Evolutionary conservation across 2,329 filamentous ascomycete species (phyloP).

Genomic region (Penicillium brevicompactum): DNA sequence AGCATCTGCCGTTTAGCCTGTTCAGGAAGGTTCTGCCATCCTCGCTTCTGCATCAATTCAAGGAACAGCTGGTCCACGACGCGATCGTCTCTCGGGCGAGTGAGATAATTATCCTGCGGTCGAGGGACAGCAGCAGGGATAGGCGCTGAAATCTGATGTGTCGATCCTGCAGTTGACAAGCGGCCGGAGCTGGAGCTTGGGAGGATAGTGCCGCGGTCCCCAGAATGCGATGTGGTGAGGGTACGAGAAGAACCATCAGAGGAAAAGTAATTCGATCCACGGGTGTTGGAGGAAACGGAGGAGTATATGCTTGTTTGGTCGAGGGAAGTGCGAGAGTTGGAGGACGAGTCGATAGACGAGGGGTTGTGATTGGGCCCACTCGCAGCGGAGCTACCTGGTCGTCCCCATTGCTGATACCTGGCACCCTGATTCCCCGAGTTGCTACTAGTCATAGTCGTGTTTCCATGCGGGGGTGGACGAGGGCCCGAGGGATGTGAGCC

Average conservation of each 20-base stretch:
- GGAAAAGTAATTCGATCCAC: constrained; percentile 59
- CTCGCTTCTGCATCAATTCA: constrained; percentile 93
- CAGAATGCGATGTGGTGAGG: constrained; percentile 40
- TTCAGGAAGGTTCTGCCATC: constrained; percentile 95
- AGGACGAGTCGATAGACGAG: constrained; percentile 57
- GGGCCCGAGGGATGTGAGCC: constrained; percentile 60
- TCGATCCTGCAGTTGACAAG: constrained; percentile 32
- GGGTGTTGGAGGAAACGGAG: constrained; percentile 59
- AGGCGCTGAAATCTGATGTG: constrained; percentile 31
- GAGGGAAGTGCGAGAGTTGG: constrained; percentile 59
- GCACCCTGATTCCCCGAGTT: constrained; percentile 68
- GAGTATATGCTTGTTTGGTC: constrained; percentile 69
- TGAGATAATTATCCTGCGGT: constrained; percentile 44
- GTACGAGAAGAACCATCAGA: constrained; percentile 54
- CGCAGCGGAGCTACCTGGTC: constrained; percentile 58
- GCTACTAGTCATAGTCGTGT: constrained; percentile 69
- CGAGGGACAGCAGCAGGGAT: constrained; percentile 33
- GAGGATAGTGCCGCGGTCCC: constrained; percentile 34
- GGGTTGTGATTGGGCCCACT: constrained; percentile 58
- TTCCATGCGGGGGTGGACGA: constrained; percentile 59
- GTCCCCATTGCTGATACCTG: constrained; percentile 78
- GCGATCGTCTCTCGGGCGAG: constrained; percentile 58
- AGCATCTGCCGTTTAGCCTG: constrained; percentile 94
- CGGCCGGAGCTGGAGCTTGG: constrained; percentile 30
- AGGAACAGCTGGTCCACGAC: constrained; percentile 90